Percentiles rank a stretch among this genome's conserved stretches.
Conservation (phyloP, 2,329 filamentous ascomycete genomes). For the Sphaerulina musiva region DNA sequence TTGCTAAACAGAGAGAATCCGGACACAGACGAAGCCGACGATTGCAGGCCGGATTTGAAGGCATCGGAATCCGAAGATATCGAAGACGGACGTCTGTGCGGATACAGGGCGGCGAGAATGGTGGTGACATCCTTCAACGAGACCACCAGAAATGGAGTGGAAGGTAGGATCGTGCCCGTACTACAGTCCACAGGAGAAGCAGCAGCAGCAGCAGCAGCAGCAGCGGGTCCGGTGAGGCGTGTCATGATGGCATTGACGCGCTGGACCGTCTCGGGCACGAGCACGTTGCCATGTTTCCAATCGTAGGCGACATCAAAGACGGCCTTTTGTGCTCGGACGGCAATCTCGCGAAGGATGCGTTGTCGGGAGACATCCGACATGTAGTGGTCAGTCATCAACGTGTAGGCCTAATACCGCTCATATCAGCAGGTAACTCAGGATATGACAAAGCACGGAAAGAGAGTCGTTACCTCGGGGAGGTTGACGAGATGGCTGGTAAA, state of each 20-base stretch:
- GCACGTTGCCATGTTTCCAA: constrained; percentile 59
- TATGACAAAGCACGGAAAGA: not conserved
- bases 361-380: constrained; percentile 86
- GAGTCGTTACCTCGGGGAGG: constrained; percentile 68
- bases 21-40: constrained; percentile 46
- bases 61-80: constrained; percentile 42
- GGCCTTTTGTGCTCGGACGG: constrained; percentile 69
- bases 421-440: constrained; percentile 32
- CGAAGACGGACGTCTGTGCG: constrained; percentile 61
- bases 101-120: constrained; percentile 76
- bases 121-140: constrained; percentile 77
- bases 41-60: constrained; percentile 43
- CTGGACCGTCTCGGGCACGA: constrained; percentile 55
- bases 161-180: not conserved
- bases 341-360: constrained; percentile 65
- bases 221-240: not conserved
- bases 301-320: constrained; percentile 67
- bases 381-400: constrained; percentile 76
- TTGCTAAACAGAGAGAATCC: constrained; percentile 46
- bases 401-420: constrained; percentile 44
- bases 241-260: constrained; percentile 67
- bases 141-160: constrained; percentile 18
- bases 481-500: constrained; percentile 79
- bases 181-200: too few relatives aligned
- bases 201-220: not conserved